Conservation (phyloP, 2,329 filamentous ascomycete species). For the Hirsutella thompsonii region DNA sequence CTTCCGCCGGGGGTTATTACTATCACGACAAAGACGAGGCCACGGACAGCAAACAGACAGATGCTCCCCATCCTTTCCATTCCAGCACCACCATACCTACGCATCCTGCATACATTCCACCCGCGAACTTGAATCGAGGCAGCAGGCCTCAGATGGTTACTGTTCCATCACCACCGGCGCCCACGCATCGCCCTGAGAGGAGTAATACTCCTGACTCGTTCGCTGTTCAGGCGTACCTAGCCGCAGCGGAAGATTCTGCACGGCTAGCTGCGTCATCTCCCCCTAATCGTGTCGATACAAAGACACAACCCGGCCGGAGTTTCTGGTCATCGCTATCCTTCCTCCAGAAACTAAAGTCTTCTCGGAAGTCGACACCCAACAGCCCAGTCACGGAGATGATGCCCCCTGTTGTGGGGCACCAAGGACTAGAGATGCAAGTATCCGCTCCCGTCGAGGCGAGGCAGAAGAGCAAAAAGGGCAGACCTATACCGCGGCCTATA, state of each 20-base stretch:
- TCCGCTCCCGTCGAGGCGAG: conserved; percentile 15
- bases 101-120: conserved; percentile 30
- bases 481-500: too few species aligned
- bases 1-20: conserved; percentile 26
- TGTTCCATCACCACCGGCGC: conserved; percentile 4
- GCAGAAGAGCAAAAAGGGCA: conserved; percentile 12
- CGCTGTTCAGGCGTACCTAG: conserved; percentile 23
- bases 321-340: conserved; percentile 25
- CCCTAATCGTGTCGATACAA: neutral
- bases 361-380: conserved; percentile 22
- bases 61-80: neutral
- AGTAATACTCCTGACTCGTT: conserved; percentile 18
- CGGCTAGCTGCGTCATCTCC: conserved; percentile 3
- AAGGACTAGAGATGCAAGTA: conserved; percentile 15
- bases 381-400: neutral
- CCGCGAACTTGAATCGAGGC: neutral
- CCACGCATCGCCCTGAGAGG: conserved; percentile 4
- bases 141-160: neutral
- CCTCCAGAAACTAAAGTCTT: conserved; percentile 22
- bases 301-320: conserved; percentile 4
- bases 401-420: conserved; percentile 13
- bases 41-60: neutral
- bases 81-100: conserved; percentile 24
- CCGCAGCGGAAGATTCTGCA: conserved; percentile 14
- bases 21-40: conserved; percentile 20